Evolutionary conservation across 1,139 yeast species (phyloP).

Genomic region (Sugiyamaella pinicola): DNA sequence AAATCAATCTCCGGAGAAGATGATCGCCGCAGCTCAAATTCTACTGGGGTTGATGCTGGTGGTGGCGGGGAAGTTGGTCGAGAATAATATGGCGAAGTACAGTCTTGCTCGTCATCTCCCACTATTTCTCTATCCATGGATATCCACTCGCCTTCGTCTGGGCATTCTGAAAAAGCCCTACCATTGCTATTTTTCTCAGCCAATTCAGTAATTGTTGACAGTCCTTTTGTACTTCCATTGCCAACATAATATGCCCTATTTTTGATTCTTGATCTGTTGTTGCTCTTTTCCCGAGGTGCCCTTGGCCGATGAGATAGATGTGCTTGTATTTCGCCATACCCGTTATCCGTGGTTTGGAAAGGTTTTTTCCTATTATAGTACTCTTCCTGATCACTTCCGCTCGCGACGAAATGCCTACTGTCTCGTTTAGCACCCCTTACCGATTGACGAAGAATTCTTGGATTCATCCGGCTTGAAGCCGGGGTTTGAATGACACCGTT

Average conservation of each 20-base stretch:
- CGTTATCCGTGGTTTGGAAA: background rate
- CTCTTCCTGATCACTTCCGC: background rate
- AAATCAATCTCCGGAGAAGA: background rate
- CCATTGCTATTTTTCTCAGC: background rate
- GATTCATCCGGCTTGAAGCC: background rate
- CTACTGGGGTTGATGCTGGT: conserved; percentile 15
- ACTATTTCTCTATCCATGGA: background rate
- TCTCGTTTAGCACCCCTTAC: background rate
- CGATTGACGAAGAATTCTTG: background rate
- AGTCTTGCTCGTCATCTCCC: conserved; percentile 1
- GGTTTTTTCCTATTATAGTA: background rate
- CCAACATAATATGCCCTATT: background rate
- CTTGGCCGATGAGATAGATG: background rate
- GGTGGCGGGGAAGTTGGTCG: conserved; percentile 12
- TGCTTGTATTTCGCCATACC: background rate
- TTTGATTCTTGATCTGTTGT: background rate
- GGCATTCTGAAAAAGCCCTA: background rate
- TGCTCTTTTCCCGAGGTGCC: background rate
- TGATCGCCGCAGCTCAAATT: conserved; percentile 4
- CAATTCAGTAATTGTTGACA: conserved; percentile 11
- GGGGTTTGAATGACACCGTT: background rate
- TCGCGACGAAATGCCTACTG: background rate
- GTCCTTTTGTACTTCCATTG: conserved; percentile 6
- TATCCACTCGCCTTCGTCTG: conserved; percentile 12
- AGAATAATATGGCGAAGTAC: conserved; percentile 1